phyloP scores from a whole-genome alignment of 768 basidiomycete genomes.

The Aureoboletus auriporus region DNA sequence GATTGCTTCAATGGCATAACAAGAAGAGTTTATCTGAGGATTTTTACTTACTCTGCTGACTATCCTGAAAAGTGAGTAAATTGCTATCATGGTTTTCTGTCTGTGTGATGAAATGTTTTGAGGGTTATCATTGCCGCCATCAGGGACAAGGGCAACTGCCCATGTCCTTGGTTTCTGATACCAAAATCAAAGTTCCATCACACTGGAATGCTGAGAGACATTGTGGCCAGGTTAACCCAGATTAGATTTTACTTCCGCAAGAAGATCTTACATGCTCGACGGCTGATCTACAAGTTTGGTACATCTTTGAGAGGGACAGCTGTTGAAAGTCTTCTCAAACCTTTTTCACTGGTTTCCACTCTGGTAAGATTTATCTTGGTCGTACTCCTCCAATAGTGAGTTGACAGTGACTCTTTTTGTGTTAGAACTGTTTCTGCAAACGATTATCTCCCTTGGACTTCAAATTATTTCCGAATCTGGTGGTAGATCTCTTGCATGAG shows the following conservation, averaged over 20 bases:
- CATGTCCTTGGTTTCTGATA: conserved; percentile 18
- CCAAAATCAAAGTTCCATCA: neutral
- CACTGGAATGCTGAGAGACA: neutral
- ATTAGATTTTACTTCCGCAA: neutral
- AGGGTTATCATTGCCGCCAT: conserved; percentile 26
- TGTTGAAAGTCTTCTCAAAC: neutral
- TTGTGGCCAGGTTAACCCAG: neutral
- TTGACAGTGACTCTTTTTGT: too few relatives aligned
- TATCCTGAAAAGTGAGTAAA: conserved; percentile 2
- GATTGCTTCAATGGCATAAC: neutral
- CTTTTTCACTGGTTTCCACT: neutral
- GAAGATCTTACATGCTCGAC: too few relatives aligned
- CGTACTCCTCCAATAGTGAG: too few relatives aligned
- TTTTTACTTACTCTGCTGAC: conserved; percentile 4
- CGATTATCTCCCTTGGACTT: neutral
- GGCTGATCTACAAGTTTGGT: neutral
- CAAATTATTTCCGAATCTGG: neutral
- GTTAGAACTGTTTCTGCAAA: neutral
- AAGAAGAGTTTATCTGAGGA: neutral
- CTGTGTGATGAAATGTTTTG: too few relatives aligned
- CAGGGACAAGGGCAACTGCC: conserved; percentile 22
- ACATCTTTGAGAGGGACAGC: neutral
- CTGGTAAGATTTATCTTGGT: neutral
- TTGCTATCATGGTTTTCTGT: too few relatives aligned
- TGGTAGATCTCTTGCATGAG: conserved; percentile 1